Evolutionary conservation across 192 early-diverging fungal genomes (phyloP).

Genomic region (Coemansia sp.): DNA sequence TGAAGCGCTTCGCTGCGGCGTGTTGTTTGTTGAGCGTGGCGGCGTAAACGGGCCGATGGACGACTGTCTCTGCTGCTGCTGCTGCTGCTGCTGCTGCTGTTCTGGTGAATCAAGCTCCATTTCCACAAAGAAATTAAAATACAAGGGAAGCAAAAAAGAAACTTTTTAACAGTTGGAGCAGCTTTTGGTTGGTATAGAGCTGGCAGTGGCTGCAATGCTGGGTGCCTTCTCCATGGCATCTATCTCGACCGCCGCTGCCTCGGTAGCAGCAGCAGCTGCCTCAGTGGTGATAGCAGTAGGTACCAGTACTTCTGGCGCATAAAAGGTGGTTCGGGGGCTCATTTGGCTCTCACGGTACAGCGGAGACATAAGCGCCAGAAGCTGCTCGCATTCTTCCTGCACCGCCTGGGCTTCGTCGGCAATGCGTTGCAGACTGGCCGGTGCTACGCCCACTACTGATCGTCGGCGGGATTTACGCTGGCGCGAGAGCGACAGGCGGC

Average conservation of each 20-base stretch:
- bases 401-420: slow-evolving; percentile 40
- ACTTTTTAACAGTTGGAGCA: slow-evolving; percentile 26
- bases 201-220: slow-evolving; percentile 19
- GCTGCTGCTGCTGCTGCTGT: slow-evolving; percentile 1
- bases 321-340: slow-evolving; percentile 25
- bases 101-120: slow-evolving; percentile 49
- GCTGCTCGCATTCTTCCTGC: slow-evolving; percentile 45
- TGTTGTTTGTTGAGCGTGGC: slow-evolving; percentile 29
- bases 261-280: not conserved
- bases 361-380: slow-evolving; percentile 48
- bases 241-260: not conserved
- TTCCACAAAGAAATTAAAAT: slow-evolving; percentile 1
- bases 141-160: not conserved
- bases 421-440: slow-evolving; percentile 52
- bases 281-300: not conserved
- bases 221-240: slow-evolving; percentile 10
- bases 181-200: slow-evolving; percentile 16
- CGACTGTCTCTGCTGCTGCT: not conserved
- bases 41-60: slow-evolving; percentile 24
- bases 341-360: slow-evolving; percentile 38
- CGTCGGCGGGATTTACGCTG: slow-evolving; percentile 48
- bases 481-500: slow-evolving; percentile 38
- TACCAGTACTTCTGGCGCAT: slow-evolving; percentile 1
- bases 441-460: slow-evolving; percentile 48
- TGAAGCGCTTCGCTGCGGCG: slow-evolving; percentile 26